These are phyloP conservation scores for Penicillium nordicum DNA, from an alignment of 2,329 filamentous ascomycete species.

Conservation along the genomic window DNA sequence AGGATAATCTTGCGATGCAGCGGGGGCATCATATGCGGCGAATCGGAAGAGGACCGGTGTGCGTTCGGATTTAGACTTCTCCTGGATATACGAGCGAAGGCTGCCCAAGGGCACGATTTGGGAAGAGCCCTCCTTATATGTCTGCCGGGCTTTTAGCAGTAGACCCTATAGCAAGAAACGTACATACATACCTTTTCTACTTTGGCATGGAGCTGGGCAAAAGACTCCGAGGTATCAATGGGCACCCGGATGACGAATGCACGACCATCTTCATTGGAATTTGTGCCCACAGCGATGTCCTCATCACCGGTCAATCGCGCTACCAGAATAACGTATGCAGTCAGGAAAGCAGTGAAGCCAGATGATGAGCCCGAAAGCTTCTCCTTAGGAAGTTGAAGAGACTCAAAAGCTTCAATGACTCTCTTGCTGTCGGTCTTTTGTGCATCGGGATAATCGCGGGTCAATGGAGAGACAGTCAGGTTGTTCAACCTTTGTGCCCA, in stretches of 20 bases:
- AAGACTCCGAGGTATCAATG: conserved; percentile 41
- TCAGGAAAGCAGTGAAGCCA: conserved; percentile 42
- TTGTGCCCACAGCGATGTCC: conserved; percentile 48
- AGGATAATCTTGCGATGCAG: conserved; percentile 40
- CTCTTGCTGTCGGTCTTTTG: conserved; percentile 38
- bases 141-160: conserved; percentile 25
- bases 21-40: conserved; percentile 47
- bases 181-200: conserved; percentile 37
- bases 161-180: neutral
- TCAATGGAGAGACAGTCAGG: conserved; percentile 44
- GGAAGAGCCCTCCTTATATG: conserved; percentile 40
- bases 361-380: conserved; percentile 37
- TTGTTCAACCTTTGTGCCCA: conserved; percentile 43
- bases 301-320: conserved; percentile 49
- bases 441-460: conserved; percentile 43
- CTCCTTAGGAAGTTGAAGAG: conserved; percentile 36
- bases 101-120: conserved; percentile 43
- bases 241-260: conserved; percentile 46
- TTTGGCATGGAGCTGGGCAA: conserved; percentile 39
- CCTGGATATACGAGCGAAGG: conserved; percentile 41
- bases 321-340: conserved; percentile 45
- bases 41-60: conserved; percentile 47
- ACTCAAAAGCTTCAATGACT: conserved; percentile 44
- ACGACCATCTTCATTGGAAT: conserved; percentile 41
- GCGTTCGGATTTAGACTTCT: conserved; percentile 39